Percentiles rank a stretch among this genome's conserved stretches.
Conservation (phyloP, 768 basidiomycete species). For the Pisolithus orientalis region DNA sequence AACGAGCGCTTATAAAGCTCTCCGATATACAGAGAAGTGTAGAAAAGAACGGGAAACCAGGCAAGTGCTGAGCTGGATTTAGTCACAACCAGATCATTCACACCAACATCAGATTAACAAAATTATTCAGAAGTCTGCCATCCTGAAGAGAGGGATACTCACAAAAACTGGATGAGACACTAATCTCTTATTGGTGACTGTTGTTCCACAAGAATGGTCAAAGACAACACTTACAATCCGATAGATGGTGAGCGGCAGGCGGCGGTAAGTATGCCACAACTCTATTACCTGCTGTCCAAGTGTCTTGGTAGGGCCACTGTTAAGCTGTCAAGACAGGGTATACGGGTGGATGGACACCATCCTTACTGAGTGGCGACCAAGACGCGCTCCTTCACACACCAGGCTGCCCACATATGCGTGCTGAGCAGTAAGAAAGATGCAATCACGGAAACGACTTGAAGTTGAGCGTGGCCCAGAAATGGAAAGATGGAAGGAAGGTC, state of each 20-base stretch:
- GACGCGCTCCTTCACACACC: conserved; percentile 67
- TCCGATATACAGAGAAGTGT: conserved; percentile 81
- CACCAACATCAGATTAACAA: background rate
- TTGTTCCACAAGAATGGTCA: conserved; percentile 1
- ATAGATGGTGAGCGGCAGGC: conserved; percentile 67
- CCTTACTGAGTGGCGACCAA: conserved; percentile 40
- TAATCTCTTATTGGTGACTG: conserved; percentile 23
- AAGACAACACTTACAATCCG: conserved; percentile 58
- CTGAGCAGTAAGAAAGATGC: conserved; percentile 60
- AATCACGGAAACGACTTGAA: conserved; percentile 75
- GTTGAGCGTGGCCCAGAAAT: conserved; percentile 70
- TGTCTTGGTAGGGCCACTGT: conserved; percentile 18
- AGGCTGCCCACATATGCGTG: conserved; percentile 59
- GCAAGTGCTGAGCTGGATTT: conserved; percentile 65
- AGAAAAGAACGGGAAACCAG: conserved; percentile 93
- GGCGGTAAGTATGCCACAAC: conserved; percentile 65
- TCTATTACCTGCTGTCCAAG: conserved; percentile 45
- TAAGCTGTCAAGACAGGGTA: background rate
- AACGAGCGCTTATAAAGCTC: conserved; percentile 67
- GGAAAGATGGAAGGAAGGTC: conserved; percentile 67
- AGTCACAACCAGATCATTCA: background rate
- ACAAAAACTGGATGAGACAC: conserved; percentile 83
- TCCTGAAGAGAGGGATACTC: conserved; percentile 18
- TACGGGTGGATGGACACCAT: background rate
- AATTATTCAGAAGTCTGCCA: background rate